phyloP scores from a whole-genome alignment of 1,284 basidiomycete genomes.

The Tausonia pullulans region DNA sequence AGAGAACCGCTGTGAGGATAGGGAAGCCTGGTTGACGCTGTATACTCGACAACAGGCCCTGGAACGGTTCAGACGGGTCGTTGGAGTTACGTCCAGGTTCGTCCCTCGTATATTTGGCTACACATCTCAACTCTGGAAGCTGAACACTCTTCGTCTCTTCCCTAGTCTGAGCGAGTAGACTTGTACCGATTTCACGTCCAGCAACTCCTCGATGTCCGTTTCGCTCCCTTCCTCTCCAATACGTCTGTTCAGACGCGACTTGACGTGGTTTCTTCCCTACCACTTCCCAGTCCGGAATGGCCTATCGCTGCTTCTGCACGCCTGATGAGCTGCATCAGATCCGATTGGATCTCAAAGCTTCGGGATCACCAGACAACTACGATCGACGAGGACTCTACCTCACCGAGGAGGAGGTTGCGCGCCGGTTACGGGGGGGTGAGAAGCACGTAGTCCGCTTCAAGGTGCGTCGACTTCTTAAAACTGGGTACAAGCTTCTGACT shows the following conservation, averaged over 20 bases:
- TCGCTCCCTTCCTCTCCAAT: background rate
- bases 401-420: slow-evolving; percentile 68
- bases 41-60: too few species aligned
- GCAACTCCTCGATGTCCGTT: slow-evolving; percentile 58
- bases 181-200: slow-evolving; percentile 66
- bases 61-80: too few species aligned
- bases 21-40: too few species aligned
- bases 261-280: background rate
- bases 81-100: slow-evolving; percentile 71
- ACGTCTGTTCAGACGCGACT: background rate
- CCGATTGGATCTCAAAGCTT: slow-evolving; percentile 53
- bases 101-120: slow-evolving; percentile 11
- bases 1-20: slow-evolving; percentile 4
- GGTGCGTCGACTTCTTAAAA: slow-evolving; percentile 40
- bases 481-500: background rate
- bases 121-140: background rate
- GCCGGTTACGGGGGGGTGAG: slow-evolving; percentile 61
- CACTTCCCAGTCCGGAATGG: slow-evolving; percentile 55
- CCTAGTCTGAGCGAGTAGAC: slow-evolving; percentile 74
- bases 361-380: slow-evolving; percentile 65
- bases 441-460: slow-evolving; percentile 76
- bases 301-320: slow-evolving; percentile 91
- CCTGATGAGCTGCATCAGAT: slow-evolving; percentile 54
- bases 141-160: slow-evolving; percentile 1
- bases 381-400: slow-evolving; percentile 76